Evolutionary conservation across 306 rosid species (phyloP).

Genomic region (Citrullus colocynthis): DNA sequence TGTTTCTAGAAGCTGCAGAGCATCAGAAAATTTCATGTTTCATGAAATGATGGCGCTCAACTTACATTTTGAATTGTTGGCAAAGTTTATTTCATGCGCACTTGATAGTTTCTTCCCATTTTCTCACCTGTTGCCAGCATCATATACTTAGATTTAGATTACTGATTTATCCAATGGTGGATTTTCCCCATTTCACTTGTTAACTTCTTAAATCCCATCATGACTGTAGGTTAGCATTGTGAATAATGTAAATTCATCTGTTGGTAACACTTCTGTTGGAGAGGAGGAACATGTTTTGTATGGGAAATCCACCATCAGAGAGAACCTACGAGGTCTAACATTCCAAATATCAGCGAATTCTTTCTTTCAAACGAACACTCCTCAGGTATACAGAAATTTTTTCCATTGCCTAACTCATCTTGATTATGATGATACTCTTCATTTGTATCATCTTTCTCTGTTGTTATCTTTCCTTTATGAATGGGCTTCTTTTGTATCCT

Average conservation of each 20-base stretch:
- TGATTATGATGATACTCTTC: slow-evolving; percentile 5
- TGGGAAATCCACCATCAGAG: slow-evolving; percentile 82
- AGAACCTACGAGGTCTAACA: slow-evolving; percentile 68
- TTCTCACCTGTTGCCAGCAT: neutral
- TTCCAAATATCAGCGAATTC: slow-evolving; percentile 97
- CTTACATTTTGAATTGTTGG: neutral
- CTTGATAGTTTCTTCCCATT: neutral
- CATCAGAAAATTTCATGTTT: neutral
- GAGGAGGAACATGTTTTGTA: slow-evolving; percentile 75
- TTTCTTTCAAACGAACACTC: slow-evolving; percentile 89
- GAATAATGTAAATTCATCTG: slow-evolving; percentile 79
- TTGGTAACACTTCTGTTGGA: slow-evolving; percentile 89
- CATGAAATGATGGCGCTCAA: neutral
- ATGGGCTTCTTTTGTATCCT: too few relatives aligned
- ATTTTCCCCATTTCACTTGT: neutral
- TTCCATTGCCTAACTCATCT: neutral
- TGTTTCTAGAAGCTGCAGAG: neutral
- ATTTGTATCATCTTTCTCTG: too few relatives aligned
- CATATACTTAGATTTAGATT: neutral
- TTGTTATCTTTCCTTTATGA: too few relatives aligned
- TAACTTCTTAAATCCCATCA: neutral
- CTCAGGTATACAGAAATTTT: slow-evolving; percentile 42
- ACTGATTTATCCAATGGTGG: neutral
- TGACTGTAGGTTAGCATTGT: slow-evolving; percentile 60
- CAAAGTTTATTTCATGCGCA: neutral